Conservation (phyloP, 2,329 filamentous ascomycete species). For the Trichothecium sympodiale region DNA sequence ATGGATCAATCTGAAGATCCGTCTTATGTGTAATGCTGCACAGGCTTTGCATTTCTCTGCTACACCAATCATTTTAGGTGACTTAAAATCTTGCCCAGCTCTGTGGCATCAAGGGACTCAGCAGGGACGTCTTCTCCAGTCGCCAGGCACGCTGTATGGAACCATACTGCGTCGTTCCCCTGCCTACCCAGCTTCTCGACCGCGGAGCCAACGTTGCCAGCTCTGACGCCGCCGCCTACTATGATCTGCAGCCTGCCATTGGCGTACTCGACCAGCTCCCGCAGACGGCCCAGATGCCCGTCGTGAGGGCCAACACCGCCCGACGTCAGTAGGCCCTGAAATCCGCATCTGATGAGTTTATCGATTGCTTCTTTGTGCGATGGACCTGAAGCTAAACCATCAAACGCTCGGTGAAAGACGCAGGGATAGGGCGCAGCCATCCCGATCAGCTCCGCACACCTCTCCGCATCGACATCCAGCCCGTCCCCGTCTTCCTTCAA, state of each 20-base stretch:
- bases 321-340: constrained; percentile 40
- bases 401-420: constrained; percentile 48
- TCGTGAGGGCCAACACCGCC: constrained; percentile 32
- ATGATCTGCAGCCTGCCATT: constrained; percentile 31
- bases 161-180: constrained; percentile 19
- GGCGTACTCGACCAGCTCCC: constrained; percentile 19
- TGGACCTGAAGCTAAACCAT: constrained; percentile 17
- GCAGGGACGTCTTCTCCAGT: too few relatives aligned
- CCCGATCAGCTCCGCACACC: constrained; percentile 27
- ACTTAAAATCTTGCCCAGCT: too few relatives aligned
- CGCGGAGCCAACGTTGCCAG: constrained; percentile 22
- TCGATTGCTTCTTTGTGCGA: constrained; percentile 23
- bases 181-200: constrained; percentile 14
- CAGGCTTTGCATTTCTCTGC: too few relatives aligned
- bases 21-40: too few relatives aligned
- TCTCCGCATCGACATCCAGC: constrained; percentile 25
- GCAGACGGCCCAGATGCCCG: constrained; percentile 26
- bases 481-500: constrained; percentile 13
- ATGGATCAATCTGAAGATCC: too few relatives aligned
- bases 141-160: constrained; percentile 36
- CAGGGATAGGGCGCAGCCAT: constrained; percentile 30
- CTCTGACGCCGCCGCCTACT: constrained; percentile 39
- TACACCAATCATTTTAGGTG: too few relatives aligned
- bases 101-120: too few relatives aligned
- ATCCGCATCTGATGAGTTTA: constrained; percentile 29